A percentile compares a stretch with the other conserved stretches of the same genome.
Conservation (phyloP, 163 green algal genomes). For the Scenedesmus sp. region DNA sequence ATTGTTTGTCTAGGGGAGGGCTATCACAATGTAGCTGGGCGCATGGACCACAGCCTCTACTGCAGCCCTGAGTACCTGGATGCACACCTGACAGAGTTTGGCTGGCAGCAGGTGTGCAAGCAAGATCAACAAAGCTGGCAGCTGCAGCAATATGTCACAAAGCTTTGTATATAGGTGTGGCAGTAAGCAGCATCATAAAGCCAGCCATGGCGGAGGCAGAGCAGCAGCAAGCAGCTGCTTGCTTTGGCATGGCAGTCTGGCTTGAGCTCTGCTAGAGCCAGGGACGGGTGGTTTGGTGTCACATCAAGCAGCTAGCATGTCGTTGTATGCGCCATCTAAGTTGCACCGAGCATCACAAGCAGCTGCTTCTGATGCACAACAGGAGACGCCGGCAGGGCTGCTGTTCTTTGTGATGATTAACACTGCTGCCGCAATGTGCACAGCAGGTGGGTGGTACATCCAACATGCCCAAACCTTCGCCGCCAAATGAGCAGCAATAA, state of each 20-base stretch:
- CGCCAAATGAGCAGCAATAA: too few relatives aligned
- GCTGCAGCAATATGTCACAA: neutral
- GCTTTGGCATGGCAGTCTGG: too few relatives aligned
- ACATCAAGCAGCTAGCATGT: neutral
- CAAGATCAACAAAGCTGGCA: neutral
- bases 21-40: slow-evolving; percentile 77
- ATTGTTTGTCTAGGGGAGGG: slow-evolving; percentile 53
- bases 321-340: neutral
- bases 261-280: neutral
- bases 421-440: too few relatives aligned
- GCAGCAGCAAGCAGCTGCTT: neutral
- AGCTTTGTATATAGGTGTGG: too few relatives aligned
- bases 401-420: too few relatives aligned
- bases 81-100: slow-evolving; percentile 72
- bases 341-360: neutral
- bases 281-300: too few relatives aligned
- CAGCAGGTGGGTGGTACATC: too few relatives aligned
- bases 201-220: too few relatives aligned
- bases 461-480: too few relatives aligned
- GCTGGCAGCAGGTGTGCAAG: slow-evolving; percentile 61
- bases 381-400: too few relatives aligned
- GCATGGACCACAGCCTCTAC: slow-evolving; percentile 67
- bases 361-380: too few relatives aligned
- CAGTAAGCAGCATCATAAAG: neutral
- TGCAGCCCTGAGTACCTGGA: slow-evolving; percentile 66